Percentiles rank a stretch among this genome's conserved stretches.
These are phyloP conservation scores for Saccharomyces hybrid DNA, from an alignment of 1,139 yeast species.

Conservation along the genomic window DNA sequence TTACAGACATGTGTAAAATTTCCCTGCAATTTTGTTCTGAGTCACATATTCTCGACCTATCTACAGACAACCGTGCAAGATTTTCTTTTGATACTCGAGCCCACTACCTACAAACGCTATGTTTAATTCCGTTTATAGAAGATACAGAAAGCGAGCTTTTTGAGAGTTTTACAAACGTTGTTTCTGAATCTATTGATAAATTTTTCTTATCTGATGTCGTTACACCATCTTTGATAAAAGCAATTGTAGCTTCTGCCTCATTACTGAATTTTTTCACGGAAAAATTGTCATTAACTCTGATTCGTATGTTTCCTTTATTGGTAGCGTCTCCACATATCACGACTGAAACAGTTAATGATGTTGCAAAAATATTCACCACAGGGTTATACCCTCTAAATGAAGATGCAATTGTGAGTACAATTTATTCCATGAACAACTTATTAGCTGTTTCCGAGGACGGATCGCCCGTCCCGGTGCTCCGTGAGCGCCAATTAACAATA, in stretches of 20 bases:
- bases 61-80: constrained; percentile 23
- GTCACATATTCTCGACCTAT: constrained; percentile 15
- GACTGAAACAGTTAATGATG: constrained; percentile 24
- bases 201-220: constrained; percentile 22
- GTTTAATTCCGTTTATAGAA: constrained; percentile 17
- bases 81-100: constrained; percentile 20
- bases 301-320: constrained; percentile 28
- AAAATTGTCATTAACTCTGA: constrained; percentile 24
- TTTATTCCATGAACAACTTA: constrained; percentile 75
- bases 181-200: constrained; percentile 16
- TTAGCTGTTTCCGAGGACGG: constrained; percentile 49
- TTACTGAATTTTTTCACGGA: constrained; percentile 28
- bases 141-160: constrained; percentile 9
- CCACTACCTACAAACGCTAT: constrained; percentile 20
- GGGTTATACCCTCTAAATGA: constrained; percentile 45
- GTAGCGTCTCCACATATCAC: constrained; percentile 27
- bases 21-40: constrained; percentile 12
- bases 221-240: constrained; percentile 31
- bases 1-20: constrained; percentile 14
- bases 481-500: constrained; percentile 32
- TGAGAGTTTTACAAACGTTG: constrained; percentile 11
- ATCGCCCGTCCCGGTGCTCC: constrained; percentile 28
- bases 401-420: constrained; percentile 78
- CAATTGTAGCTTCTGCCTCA: constrained; percentile 31
- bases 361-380: constrained; percentile 36